A percentile compares a stretch with the other conserved stretches of the same genome.
These are phyloP conservation scores for Teunomyces stri DNA, from an alignment of 805 yeast species.

Conservation along the genomic window DNA sequence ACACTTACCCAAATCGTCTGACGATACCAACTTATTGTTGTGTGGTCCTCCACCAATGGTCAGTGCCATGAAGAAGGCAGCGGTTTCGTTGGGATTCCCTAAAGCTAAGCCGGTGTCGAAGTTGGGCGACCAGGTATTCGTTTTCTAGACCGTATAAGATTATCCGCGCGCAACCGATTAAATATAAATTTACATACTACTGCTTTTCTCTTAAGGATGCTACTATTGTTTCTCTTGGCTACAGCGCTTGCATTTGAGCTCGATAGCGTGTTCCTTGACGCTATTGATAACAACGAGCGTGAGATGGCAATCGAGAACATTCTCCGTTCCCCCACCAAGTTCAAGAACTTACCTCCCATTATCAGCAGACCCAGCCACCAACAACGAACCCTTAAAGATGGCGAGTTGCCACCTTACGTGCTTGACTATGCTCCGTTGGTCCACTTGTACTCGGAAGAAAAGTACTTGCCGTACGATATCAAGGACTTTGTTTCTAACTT, in stretches of 20 bases:
- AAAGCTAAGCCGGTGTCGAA: conserved; percentile 89
- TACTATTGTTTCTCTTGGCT: neutral
- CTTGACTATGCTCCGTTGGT: conserved; percentile 72
- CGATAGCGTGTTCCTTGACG: conserved; percentile 3
- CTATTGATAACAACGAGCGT: conserved; percentile 17
- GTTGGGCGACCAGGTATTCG: conserved; percentile 86
- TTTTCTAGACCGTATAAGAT: conserved; percentile 47
- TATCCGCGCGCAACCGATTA: no score
- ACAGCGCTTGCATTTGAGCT: neutral
- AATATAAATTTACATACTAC: no score
- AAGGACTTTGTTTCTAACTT: conserved; percentile 66
- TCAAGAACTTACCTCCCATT: conserved; percentile 35
- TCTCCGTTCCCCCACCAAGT: conserved; percentile 23
- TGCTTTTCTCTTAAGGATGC: neutral
- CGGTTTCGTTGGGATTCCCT: conserved; percentile 67
- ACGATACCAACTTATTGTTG: conserved; percentile 66
- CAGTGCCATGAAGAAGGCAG: conserved; percentile 77
- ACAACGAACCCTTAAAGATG: conserved; percentile 42
- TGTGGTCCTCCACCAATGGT: conserved; percentile 97
- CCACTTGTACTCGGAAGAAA: conserved; percentile 84
- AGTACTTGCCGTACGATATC: conserved; percentile 80
- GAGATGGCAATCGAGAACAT: conserved; percentile 23
- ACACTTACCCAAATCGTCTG: conserved; percentile 59
- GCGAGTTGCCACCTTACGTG: conserved; percentile 64
- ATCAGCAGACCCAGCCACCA: conserved; percentile 26